phyloP scores from a whole-genome alignment of 106 monocot species.

The Dioscorea zingiberensis region DNA sequence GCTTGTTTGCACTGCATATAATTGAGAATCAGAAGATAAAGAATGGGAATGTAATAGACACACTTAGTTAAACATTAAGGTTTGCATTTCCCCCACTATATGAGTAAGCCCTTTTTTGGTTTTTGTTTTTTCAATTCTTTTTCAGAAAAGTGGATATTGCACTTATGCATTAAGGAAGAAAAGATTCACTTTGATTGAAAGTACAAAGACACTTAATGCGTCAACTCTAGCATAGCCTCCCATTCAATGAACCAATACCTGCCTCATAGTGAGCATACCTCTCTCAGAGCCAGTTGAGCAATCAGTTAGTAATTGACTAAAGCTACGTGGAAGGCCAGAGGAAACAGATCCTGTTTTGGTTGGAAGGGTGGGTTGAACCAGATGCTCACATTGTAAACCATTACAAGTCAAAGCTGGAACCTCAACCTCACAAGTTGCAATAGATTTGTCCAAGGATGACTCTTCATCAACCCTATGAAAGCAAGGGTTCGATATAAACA shows the following conservation, averaged over 20 bases:
- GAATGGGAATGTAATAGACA: neutral
- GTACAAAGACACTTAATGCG: neutral
- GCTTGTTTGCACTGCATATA: neutral
- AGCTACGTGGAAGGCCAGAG: conserved; percentile 58
- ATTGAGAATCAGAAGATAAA: no score
- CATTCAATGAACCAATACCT: neutral
- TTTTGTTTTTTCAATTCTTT: no score
- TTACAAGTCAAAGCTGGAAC: conserved; percentile 7
- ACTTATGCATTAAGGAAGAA: neutral
- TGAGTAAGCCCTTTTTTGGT: no score
- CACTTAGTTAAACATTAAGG: neutral
- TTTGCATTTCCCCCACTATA: no score
- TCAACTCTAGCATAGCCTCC: neutral
- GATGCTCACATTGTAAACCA: conserved; percentile 5
- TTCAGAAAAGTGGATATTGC: neutral
- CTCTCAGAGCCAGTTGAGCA: conserved; percentile 19
- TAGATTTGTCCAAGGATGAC: conserved; percentile 26
- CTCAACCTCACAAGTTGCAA: conserved; percentile 3
- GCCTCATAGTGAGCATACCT: conserved; percentile 14
- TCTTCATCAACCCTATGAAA: conserved; percentile 21
- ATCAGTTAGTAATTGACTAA: conserved; percentile 44
- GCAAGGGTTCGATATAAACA: conserved; percentile 1
- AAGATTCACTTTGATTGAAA: neutral
- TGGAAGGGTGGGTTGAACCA: conserved; percentile 15
- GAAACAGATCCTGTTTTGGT: conserved; percentile 18